Conservation (phyloP, 1,284 basidiomycete species). For the Chondrostereum purpureum region DNA sequence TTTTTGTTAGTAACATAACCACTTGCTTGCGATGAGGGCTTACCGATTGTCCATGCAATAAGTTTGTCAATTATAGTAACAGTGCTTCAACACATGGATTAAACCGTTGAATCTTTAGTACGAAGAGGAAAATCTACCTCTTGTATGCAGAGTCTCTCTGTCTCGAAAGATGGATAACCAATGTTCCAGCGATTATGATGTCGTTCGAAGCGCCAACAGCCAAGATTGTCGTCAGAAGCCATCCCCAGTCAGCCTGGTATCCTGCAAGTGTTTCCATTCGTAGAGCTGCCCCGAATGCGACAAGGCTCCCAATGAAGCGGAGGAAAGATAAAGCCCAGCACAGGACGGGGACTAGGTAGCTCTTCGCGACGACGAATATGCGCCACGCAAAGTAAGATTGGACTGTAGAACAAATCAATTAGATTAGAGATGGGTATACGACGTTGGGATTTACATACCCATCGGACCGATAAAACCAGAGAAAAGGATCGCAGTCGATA, state of each 20-base stretch:
- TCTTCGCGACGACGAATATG: slow-evolving; percentile 14
- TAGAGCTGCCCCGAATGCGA: slow-evolving; percentile 13
- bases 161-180: slow-evolving; percentile 18
- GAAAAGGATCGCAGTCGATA: slow-evolving; percentile 14
- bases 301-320: slow-evolving; percentile 17
- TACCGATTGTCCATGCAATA: slow-evolving; percentile 19
- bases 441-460: slow-evolving; percentile 14
- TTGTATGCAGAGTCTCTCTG: slow-evolving; percentile 13
- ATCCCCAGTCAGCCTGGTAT: slow-evolving; percentile 13
- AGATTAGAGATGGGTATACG: background rate
- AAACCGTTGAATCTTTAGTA: background rate
- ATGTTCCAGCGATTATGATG: slow-evolving; percentile 18
- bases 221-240: slow-evolving; percentile 21
- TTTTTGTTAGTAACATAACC: too few species aligned
- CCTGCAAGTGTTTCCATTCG: slow-evolving; percentile 7
- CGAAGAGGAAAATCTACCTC: slow-evolving; percentile 1
- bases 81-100: slow-evolving; percentile 9
- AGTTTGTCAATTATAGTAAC: slow-evolving; percentile 18
- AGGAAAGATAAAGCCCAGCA: slow-evolving; percentile 16
- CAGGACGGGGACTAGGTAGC: slow-evolving; percentile 15
- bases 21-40: too few species aligned
- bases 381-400: slow-evolving; percentile 19
- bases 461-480: slow-evolving; percentile 18
- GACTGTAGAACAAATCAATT: background rate
- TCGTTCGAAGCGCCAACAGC: slow-evolving; percentile 21